phyloP scores from a whole-genome alignment of 2,329 filamentous ascomycete genomes.

The Neopestalotiopsis sp. region DNA sequence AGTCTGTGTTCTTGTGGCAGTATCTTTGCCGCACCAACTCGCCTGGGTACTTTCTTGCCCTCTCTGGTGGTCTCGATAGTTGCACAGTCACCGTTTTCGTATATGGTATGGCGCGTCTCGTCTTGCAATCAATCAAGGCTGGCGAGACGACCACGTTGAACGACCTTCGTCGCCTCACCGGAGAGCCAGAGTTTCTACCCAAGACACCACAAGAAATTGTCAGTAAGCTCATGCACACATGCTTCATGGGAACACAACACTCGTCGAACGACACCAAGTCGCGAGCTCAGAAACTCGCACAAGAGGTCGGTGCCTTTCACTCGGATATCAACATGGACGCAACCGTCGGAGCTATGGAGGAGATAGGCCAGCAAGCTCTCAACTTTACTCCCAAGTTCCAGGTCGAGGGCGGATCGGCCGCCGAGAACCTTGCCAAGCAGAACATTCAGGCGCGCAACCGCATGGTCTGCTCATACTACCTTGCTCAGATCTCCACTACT shows the following conservation, averaged over 20 bases:
- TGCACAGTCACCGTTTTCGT: background rate
- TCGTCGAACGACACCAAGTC: background rate
- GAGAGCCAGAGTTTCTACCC: background rate
- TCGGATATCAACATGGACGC: constrained; percentile 5
- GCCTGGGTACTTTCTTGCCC: background rate
- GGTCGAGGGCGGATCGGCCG: background rate
- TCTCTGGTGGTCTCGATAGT: constrained; percentile 3
- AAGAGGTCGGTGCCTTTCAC: background rate
- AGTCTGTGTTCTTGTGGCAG: constrained; percentile 3
- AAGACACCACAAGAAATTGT: constrained; percentile 2
- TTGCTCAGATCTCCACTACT: background rate
- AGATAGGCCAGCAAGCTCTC: background rate
- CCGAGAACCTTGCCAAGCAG: constrained; percentile 6
- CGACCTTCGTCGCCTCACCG: background rate
- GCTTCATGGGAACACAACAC: constrained; percentile 5
- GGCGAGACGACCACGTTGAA: background rate
- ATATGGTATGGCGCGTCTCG: constrained; percentile 2
- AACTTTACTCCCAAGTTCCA: constrained; percentile 4
- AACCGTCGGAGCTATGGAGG: constrained; percentile 1
- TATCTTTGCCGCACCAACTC: constrained; percentile 1
- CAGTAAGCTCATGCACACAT: constrained; percentile 1
- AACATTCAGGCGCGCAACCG: constrained; percentile 9
- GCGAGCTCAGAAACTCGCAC: background rate
- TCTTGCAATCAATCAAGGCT: background rate
- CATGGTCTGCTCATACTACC: constrained; percentile 1